These are phyloP conservation scores for Candida xyloterini DNA, from an alignment of 805 yeast species.

Conservation along the genomic window DNA sequence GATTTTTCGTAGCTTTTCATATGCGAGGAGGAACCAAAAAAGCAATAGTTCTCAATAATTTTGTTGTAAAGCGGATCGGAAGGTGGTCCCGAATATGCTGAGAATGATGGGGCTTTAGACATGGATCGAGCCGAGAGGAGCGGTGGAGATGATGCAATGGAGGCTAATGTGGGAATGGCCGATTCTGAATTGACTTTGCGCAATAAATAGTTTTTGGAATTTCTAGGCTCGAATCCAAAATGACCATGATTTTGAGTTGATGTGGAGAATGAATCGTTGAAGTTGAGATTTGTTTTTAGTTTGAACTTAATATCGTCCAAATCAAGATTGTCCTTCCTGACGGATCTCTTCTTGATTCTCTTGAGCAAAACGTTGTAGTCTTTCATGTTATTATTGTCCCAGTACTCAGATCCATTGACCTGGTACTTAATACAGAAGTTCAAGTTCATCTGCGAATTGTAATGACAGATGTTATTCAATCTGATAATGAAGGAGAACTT, in stretches of 20 bases:
- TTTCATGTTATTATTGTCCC: constrained; percentile 40
- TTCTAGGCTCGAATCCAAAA: constrained; percentile 19
- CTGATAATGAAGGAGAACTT: constrained; percentile 50
- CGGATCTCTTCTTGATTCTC: constrained; percentile 17
- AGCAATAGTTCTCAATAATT: constrained; percentile 31
- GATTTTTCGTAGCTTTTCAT: background rate
- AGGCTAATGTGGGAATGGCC: constrained; percentile 20
- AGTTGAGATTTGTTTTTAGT: constrained; percentile 30
- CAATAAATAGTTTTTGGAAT: constrained; percentile 26
- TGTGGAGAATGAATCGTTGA: constrained; percentile 26
- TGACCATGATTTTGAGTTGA: constrained; percentile 7
- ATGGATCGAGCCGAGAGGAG: constrained; percentile 10
- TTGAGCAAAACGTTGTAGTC: constrained; percentile 39
- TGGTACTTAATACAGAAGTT: constrained; percentile 41
- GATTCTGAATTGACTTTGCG: constrained; percentile 34
- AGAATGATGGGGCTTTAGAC: constrained; percentile 9
- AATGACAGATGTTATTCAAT: constrained; percentile 30
- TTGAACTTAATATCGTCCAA: constrained; percentile 30
- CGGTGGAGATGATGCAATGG: constrained; percentile 7
- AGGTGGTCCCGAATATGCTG: constrained; percentile 13
- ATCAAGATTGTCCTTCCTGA: constrained; percentile 17
- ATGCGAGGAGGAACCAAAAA: constrained; percentile 26
- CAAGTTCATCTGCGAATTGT: constrained; percentile 28
- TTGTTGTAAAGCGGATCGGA: constrained; percentile 22
- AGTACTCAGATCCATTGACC: constrained; percentile 31